Conservation (phyloP, 495 filamentous ascomycete species). For the Xylaria telfairii region DNA sequence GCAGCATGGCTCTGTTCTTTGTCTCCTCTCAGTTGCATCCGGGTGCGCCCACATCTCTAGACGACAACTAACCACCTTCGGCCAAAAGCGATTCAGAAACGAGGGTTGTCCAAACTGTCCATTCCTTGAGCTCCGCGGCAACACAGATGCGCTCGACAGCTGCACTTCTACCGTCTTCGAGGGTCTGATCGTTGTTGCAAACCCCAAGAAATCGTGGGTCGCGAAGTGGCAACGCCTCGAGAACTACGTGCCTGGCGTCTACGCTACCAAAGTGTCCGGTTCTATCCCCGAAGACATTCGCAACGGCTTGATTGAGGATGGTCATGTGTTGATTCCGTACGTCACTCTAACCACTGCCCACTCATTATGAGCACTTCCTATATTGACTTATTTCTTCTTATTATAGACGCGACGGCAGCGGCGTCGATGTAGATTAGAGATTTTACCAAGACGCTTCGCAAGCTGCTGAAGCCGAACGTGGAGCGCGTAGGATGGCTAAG, state of each 20-base stretch:
- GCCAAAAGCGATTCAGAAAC: conserved; percentile 71
- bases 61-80: neutral
- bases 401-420: conserved; percentile 59
- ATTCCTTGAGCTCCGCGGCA: conserved; percentile 80
- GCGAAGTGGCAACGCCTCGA: conserved; percentile 94
- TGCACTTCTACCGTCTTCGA: conserved; percentile 97
- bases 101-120: conserved; percentile 96
- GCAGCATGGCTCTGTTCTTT: neutral
- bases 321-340: conserved; percentile 70
- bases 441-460: neutral
- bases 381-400: conserved; percentile 6
- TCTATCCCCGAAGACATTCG: conserved; percentile 68
- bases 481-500: conserved; percentile 27
- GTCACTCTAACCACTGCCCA: conserved; percentile 29
- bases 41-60: neutral
- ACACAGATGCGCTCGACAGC: conserved; percentile 79
- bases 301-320: conserved; percentile 68
- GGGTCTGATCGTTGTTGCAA: conserved; percentile 80
- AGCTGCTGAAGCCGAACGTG: neutral
- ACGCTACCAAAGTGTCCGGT: conserved; percentile 91
- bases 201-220: conserved; percentile 84
- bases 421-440: conserved; percentile 52
- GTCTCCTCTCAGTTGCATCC: neutral
- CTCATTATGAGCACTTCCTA: neutral
- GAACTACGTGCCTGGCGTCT: conserved; percentile 82